These are phyloP conservation scores for Kalmusia sp. DNA, from an alignment of 2,329 filamentous ascomycete genomes.

Conservation along the genomic window DNA sequence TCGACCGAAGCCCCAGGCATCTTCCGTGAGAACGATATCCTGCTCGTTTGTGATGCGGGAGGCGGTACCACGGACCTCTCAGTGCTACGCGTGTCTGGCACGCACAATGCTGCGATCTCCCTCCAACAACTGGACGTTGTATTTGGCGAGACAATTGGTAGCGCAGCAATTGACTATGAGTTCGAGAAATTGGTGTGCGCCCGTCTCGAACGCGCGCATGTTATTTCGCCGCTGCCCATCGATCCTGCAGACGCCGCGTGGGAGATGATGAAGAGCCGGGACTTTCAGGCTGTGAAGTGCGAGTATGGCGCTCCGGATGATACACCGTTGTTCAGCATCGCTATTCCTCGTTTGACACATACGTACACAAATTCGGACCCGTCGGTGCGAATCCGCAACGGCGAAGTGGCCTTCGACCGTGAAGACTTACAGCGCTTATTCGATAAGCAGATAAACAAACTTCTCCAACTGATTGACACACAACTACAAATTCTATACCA, in stretches of 20 bases:
- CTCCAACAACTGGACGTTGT: slow-evolving; percentile 48
- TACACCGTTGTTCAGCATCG: slow-evolving; percentile 44
- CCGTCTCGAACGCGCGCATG: slow-evolving; percentile 39
- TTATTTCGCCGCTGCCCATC: slow-evolving; percentile 30
- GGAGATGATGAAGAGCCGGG: slow-evolving; percentile 50
- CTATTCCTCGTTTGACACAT: slow-evolving; percentile 41
- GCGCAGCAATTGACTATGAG: slow-evolving; percentile 49
- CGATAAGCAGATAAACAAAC: slow-evolving; percentile 44
- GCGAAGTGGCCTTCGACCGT: slow-evolving; percentile 42
- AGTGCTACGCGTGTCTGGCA: slow-evolving; percentile 43
- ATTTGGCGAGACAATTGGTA: slow-evolving; percentile 51
- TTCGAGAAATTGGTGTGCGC: slow-evolving; percentile 45
- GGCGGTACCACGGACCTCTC: slow-evolving; percentile 57
- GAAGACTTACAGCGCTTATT: slow-evolving; percentile 44
- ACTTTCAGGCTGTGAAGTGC: slow-evolving; percentile 52
- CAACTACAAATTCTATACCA: slow-evolving; percentile 40
- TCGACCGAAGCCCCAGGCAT: slow-evolving; percentile 46
- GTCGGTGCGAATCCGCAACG: slow-evolving; percentile 38
- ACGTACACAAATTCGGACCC: slow-evolving; percentile 41
- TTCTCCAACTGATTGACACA: slow-evolving; percentile 44
- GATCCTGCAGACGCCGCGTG: slow-evolving; percentile 46
- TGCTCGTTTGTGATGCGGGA: slow-evolving; percentile 60
- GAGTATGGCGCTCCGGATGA: slow-evolving; percentile 48
- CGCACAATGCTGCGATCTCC: slow-evolving; percentile 33
- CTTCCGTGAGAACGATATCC: slow-evolving; percentile 50